phyloP scores from a whole-genome alignment of 768 basidiomycete genomes.

The Sarcomyxa edulis region DNA sequence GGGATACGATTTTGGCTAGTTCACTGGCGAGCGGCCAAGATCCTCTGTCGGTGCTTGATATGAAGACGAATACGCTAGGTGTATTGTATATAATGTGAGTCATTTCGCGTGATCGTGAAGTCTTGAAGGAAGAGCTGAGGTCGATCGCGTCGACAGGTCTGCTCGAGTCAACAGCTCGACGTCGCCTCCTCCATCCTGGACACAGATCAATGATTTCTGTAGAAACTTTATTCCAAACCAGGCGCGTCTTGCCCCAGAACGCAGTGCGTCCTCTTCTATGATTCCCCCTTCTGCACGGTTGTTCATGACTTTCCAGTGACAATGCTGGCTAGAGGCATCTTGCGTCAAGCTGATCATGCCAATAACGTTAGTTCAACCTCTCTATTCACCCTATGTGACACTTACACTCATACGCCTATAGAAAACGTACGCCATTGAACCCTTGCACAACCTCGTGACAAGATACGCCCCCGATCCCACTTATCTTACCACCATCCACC shows the following conservation, averaged over 20 bases:
- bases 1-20: constrained; percentile 52
- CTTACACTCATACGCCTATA: constrained; percentile 18
- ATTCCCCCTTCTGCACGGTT: background rate
- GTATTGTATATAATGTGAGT: constrained; percentile 72
- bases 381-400: background rate
- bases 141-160: constrained; percentile 33
- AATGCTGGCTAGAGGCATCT: constrained; percentile 59
- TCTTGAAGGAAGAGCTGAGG: too few relatives aligned
- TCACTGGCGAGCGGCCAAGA: constrained; percentile 57
- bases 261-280: constrained; percentile 34
- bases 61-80: constrained; percentile 54
- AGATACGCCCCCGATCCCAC: constrained; percentile 55
- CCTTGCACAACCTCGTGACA: constrained; percentile 53
- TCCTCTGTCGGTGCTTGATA: constrained; percentile 56
- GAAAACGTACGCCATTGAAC: constrained; percentile 44
- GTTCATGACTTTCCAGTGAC: constrained; percentile 40
- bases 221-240: constrained; percentile 54
- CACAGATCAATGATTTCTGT: constrained; percentile 54
- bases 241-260: constrained; percentile 64
- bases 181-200: constrained; percentile 34
- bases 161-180: constrained; percentile 45
- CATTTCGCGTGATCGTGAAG: background rate
- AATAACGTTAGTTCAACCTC: constrained; percentile 44
- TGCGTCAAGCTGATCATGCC: constrained; percentile 37
- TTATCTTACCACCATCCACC: constrained; percentile 67